Base-by-base conservation (phyloP, 2,329 filamentous ascomycete genomes). In the Epichloe typhina region DNA sequence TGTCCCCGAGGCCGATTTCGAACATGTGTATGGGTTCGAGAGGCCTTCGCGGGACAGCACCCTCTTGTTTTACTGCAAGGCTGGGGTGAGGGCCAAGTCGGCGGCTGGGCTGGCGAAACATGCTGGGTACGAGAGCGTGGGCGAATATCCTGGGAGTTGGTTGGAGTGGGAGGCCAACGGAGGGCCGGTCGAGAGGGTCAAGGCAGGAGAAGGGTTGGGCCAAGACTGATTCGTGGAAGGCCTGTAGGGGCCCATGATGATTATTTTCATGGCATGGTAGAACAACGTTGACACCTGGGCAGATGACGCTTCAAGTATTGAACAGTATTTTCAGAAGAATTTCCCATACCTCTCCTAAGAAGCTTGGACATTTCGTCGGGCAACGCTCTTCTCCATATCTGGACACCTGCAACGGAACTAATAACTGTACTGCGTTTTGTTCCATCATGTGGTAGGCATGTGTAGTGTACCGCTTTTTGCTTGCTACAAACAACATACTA, bases 61-160 rank as follows among this genome's bases (percentile, higher is more conserved):
- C 56, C 65, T 95, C 13, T 75, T 97, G 4, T 93, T 97, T 61
- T 97, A 95, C 67, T 98, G 93, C 70, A 94, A 88, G 71, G 83
- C 90, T 0, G 93, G 93, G 2, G 87, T 97, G 56, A 75, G 93
- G 63, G 88, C 87, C 58, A 73, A 75, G 44, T 79, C 86, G 0
- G 90, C 90, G 6, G 89, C 89, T 6, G 75, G 77, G 56, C 67
- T 96, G 65, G 93, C 93, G 33, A 72, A 74, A 59, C 77, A 86
- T 62, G 84, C 82, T 2, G 91, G 91, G 9, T 97, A 86, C 75
- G 67, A 69, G 46, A 77, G 75, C 7, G 79, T 86, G 0, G 80
- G 79, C 19, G 85, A 89, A 69, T 91, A 88, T 62, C 71, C 75
- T 2, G 86, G 86, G 1, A 86, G 82, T 63, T 90, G 83, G 84